Evolutionary conservation across 768 basidiomycete genomes (phyloP), one percentile per base, ranked within the genome.

Genomic region (Leccinum longicurvipes): DNA sequence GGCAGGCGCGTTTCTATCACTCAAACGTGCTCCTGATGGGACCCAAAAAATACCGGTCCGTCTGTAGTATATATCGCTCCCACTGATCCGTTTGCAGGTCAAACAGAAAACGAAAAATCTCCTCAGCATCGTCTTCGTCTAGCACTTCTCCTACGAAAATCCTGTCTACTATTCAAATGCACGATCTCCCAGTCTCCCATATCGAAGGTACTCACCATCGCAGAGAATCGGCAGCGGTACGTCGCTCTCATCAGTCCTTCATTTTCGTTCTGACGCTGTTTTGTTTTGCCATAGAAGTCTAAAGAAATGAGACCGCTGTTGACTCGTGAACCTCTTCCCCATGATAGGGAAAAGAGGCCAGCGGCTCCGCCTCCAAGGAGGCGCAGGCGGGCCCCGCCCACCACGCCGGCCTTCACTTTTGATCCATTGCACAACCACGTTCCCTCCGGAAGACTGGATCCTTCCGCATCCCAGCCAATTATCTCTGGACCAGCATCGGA

Each of bases 1-100:
- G 72, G 72, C 60, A 55, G 55, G 51, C 66, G 72, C 70, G 63
- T 70, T 72, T 68, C 54, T 60, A 60, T 61, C 63, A 48, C 48
- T 47, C 58, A 6, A 71, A 67, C 67, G 62, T 73, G 69, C n/a
- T 46, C 60, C 9, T 42, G 52, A 61, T 64, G 54, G 21, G 49
- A 24, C 6, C 57, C 54, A 60, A 58, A 59, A 63, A 65, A 60
- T 51, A 51, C 62, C 55, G 63, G 67, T 59, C 57, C 47, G 62
- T 50, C 57, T 53, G 46, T 23, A 23, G 23, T 70, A 70, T 70
- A 69, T 69, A 69, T 69, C 55, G 15, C 56, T 51, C 15, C 57
- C 19, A 45, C 51, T 57, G 47, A 55, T 59, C 19, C 54, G 42
- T 57, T 50, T 58, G 17, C 49, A 60, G 58, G 48, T 46, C 63